Percentiles rank a stretch among this genome's conserved stretches.
Evolutionary conservation across 371 early-diverging fungal genomes (phyloP).

Genomic region (Capillidium heterosporum): DNA sequence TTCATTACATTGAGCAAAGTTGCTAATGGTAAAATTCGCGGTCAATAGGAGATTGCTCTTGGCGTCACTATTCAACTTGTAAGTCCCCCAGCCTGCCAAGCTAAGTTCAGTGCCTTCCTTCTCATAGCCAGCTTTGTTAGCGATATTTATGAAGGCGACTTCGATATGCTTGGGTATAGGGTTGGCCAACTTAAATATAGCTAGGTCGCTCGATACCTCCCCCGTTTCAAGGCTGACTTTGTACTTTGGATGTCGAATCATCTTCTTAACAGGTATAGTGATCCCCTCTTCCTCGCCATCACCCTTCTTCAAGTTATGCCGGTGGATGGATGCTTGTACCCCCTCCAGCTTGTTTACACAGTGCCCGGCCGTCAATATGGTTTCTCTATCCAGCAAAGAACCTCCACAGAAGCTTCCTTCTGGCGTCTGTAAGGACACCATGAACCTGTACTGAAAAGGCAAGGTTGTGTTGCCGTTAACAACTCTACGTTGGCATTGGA

Average conservation of each 20-base stretch:
- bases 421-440: too few relatives aligned
- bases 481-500: too few relatives aligned
- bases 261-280: background rate
- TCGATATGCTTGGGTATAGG: background rate
- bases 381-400: background rate
- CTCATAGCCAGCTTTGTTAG: too few relatives aligned
- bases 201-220: background rate
- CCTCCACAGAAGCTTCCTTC: background rate
- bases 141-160: background rate
- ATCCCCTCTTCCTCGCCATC: background rate
- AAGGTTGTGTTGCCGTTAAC: too few relatives aligned
- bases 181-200: background rate
- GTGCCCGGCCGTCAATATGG: background rate
- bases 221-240: background rate
- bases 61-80: background rate
- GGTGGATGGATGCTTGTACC: background rate
- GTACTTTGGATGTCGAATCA: background rate
- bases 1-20: background rate
- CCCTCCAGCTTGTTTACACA: background rate
- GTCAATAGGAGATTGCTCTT: background rate
- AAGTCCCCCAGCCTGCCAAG: background rate
- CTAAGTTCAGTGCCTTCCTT: background rate
- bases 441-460: too few relatives aligned
- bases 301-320: background rate
- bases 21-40: too few relatives aligned